A percentile compares a stretch with the other conserved stretches of the same genome.
Evolutionary conservation across 768 basidiomycete species (phyloP).

Genomic region (Crepidotus variabilis): DNA sequence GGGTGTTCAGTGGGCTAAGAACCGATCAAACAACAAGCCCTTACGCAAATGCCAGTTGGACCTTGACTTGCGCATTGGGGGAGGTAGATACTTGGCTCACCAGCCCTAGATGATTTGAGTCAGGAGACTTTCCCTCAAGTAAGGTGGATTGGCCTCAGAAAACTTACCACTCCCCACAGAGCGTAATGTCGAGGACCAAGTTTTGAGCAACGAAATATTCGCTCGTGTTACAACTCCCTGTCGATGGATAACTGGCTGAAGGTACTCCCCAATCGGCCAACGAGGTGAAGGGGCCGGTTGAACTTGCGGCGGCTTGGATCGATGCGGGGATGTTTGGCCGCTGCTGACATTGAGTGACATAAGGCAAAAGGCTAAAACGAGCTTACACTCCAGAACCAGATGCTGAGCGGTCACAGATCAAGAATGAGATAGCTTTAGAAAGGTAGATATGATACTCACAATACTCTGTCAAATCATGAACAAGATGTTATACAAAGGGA

Average conservation of each 20-base stretch:
- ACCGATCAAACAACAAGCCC: not conserved
- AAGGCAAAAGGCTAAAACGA: not conserved
- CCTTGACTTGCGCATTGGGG: slow-evolving; percentile 9
- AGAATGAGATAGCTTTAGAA: not conserved
- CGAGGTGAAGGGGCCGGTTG: slow-evolving; percentile 29
- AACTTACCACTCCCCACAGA: slow-evolving; percentile 46
- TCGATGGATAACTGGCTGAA: slow-evolving; percentile 55
- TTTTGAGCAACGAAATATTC: slow-evolving; percentile 60
- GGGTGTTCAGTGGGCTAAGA: not conserved
- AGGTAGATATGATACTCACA: not conserved
- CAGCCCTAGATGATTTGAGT: slow-evolving; percentile 2
- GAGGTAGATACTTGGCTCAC: slow-evolving; percentile 4
- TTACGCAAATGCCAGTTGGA: slow-evolving; percentile 3
- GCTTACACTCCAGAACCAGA: slow-evolving; percentile 44
- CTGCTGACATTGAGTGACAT: slow-evolving; percentile 16
- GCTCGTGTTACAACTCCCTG: slow-evolving; percentile 48
- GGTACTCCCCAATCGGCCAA: slow-evolving; percentile 52
- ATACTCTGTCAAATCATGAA: not conserved
- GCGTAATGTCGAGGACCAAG: slow-evolving; percentile 65
- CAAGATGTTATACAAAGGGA: not conserved
- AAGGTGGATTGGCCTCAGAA: not conserved
- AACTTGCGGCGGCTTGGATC: slow-evolving; percentile 29
- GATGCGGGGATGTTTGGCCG: slow-evolving; percentile 37
- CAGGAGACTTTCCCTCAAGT: not conserved
- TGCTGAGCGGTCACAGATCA: slow-evolving; percentile 9